phyloP scores from a whole-genome alignment of 495 filamentous ascomycete genomes.

The Elaphomyces granulatus region DNA sequence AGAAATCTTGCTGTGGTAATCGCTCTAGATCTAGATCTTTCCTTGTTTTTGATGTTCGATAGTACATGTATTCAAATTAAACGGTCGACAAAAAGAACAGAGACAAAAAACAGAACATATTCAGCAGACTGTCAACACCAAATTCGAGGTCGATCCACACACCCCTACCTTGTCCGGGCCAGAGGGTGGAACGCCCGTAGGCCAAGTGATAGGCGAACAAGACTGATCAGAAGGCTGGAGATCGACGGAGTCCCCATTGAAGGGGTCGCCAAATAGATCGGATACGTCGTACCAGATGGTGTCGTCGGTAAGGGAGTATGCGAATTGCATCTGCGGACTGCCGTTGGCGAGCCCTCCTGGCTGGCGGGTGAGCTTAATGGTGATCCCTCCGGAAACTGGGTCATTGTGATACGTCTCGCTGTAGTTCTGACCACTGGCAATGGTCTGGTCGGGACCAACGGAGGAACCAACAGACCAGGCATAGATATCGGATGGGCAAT shows the following conservation, averaged over 20 bases:
- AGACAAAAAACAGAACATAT: too few species aligned
- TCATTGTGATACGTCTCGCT: constrained; percentile 33
- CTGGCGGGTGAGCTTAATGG: constrained; percentile 38
- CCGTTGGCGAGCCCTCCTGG: constrained; percentile 35
- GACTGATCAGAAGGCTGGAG: constrained; percentile 20
- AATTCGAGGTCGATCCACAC: constrained; percentile 14
- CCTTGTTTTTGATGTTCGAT: too few species aligned
- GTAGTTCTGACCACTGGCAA: constrained; percentile 16
- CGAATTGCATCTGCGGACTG: constrained; percentile 37
- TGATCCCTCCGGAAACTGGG: constrained; percentile 33
- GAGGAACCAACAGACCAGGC: constrained; percentile 39
- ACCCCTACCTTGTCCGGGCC: constrained; percentile 31
- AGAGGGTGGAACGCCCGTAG: constrained; percentile 31
- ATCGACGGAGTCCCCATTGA: constrained; percentile 29
- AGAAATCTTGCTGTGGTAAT: too few species aligned
- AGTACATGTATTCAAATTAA: too few species aligned
- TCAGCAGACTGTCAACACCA: constrained; percentile 24
- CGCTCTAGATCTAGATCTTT: too few species aligned
- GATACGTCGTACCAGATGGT: constrained; percentile 44
- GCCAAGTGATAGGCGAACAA: constrained; percentile 33
- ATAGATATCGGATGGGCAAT: constrained; percentile 34
- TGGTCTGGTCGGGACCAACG: constrained; percentile 18
- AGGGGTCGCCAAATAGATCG: constrained; percentile 43
- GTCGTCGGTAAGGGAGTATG: constrained; percentile 34
- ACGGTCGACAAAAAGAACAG: too few species aligned